These are phyloP conservation scores for Phaffomyces antillensis DNA, from an alignment of 805 yeast species.

Conservation along the genomic window DNA sequence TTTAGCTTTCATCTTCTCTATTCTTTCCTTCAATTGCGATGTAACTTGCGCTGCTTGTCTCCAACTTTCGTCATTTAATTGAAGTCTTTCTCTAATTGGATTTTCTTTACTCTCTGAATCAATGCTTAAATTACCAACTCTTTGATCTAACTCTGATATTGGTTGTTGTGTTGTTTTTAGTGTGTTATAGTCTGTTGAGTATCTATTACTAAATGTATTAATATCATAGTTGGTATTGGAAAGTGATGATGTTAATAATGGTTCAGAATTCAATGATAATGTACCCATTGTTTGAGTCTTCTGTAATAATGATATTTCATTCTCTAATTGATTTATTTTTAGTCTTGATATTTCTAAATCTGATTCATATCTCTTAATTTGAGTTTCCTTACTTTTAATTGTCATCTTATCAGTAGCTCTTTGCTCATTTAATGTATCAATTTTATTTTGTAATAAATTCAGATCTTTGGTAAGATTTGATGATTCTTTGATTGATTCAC, in stretches of 20 bases:
- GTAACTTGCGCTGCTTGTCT: constrained; percentile 87
- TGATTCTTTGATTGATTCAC: constrained; percentile 24
- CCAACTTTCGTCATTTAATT: constrained; percentile 65
- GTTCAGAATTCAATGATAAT: neutral
- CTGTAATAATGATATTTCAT: constrained; percentile 32
- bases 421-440: constrained; percentile 41
- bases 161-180: constrained; percentile 1
- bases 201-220: constrained; percentile 5
- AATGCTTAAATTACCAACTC: constrained; percentile 23
- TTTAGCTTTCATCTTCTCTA: constrained; percentile 81
- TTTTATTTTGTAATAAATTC: constrained; percentile 16
- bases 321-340: constrained; percentile 48
- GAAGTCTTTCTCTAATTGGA: constrained; percentile 7
- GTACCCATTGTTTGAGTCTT: constrained; percentile 8
- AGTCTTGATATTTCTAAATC: constrained; percentile 55
- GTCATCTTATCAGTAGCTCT: constrained; percentile 43
- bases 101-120: constrained; percentile 21
- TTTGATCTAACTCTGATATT: constrained; percentile 17
- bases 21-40: constrained; percentile 74
- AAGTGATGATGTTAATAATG: neutral
- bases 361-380: constrained; percentile 48
- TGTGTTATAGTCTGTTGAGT: neutral
- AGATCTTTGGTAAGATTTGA: constrained; percentile 22
- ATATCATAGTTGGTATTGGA: neutral
- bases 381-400: constrained; percentile 64